phyloP scores from a whole-genome alignment of 805 yeast genomes.

The Kuraishia ogatae region DNA sequence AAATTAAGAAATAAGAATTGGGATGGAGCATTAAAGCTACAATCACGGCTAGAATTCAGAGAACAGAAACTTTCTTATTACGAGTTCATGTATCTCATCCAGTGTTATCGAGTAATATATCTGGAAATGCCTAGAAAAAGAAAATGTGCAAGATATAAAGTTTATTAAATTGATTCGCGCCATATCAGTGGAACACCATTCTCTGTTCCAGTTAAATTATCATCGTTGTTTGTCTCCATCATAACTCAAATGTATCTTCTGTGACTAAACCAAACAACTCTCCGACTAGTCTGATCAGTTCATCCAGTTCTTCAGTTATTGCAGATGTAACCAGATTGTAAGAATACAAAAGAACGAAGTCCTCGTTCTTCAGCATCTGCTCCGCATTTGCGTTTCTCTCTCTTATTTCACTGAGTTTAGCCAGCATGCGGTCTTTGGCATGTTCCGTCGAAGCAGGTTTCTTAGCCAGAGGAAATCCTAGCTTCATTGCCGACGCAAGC shows the following conservation, averaged over 20 bases:
- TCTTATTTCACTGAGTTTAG: conserved; percentile 54
- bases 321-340: conserved; percentile 66
- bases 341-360: conserved; percentile 68
- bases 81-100: too few species aligned
- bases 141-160: too few species aligned
- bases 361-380: conserved; percentile 46
- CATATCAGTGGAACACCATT: too few species aligned
- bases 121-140: too few species aligned
- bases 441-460: conserved; percentile 73
- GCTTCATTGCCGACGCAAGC: conserved; percentile 65
- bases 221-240: too few species aligned
- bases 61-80: too few species aligned
- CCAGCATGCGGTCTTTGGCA: conserved; percentile 61
- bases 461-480: conserved; percentile 72
- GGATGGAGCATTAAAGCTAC: too few species aligned
- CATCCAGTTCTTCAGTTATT: conserved; percentile 56
- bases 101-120: too few species aligned
- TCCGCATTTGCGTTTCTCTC: conserved; percentile 19
- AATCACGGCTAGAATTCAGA: too few species aligned
- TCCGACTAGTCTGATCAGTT: conserved; percentile 43
- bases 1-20: too few species aligned
- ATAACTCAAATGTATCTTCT: conserved; percentile 50
- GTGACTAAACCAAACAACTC: conserved; percentile 58
- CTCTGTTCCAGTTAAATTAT: too few species aligned
- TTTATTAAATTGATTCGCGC: too few species aligned